phyloP scores from a whole-genome alignment of 306 rosid genomes.

The Begonia peltatifolia region DNA sequence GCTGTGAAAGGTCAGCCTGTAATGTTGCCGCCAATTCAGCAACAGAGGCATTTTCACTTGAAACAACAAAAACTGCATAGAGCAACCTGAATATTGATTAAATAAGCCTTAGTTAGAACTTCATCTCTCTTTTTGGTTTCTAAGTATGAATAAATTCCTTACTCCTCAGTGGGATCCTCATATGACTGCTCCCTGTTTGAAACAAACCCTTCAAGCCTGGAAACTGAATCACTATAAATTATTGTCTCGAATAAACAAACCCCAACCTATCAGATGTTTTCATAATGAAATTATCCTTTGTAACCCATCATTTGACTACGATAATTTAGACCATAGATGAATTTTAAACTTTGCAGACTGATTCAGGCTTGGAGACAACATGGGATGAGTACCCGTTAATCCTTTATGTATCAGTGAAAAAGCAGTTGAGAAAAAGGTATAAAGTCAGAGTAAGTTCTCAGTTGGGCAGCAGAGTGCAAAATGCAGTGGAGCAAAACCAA shows the following conservation, averaged over 20 bases:
- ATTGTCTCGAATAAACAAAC: constrained; percentile 14
- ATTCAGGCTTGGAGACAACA: no score
- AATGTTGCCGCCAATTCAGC: constrained; percentile 81
- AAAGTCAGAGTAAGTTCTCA: no score
- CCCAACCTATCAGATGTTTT: background rate
- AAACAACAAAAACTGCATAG: constrained; percentile 95
- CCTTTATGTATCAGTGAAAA: no score
- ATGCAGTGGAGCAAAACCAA: no score
- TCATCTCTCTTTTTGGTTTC: no score
- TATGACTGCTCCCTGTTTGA: constrained; percentile 96
- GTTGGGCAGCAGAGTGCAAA: no score
- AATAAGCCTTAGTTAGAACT: constrained; percentile 11
- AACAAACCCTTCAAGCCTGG: constrained; percentile 98
- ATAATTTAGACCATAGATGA: background rate
- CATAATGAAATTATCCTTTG: background rate
- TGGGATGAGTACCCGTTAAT: no score
- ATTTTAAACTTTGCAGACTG: no score
- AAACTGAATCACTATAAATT: constrained; percentile 44
- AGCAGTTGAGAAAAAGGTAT: no score
- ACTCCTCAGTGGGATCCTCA: constrained; percentile 99
- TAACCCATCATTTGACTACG: background rate
- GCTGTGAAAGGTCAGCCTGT: constrained; percentile 67
- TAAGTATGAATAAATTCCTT: constrained; percentile 28
- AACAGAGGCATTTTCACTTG: constrained; percentile 85
- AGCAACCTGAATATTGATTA: constrained; percentile 43